A percentile compares a stretch with the other conserved stretches of the same genome.
phyloP scores from a whole-genome alignment of 1,284 basidiomycete genomes.

The Rhodotorula mucilaginosa region DNA sequence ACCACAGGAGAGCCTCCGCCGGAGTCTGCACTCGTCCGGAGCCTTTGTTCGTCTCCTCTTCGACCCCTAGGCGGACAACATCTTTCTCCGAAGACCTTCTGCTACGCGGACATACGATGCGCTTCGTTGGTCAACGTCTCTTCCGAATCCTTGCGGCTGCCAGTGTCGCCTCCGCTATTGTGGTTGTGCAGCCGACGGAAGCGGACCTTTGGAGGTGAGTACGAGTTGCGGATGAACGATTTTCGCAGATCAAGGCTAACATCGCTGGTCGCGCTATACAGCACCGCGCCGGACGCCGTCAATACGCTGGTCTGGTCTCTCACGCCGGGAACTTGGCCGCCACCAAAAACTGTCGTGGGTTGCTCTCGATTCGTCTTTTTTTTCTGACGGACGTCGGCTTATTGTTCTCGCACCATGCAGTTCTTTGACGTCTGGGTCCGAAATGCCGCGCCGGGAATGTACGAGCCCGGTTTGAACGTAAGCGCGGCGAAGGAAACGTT shows the following conservation, averaged over 20 bases:
- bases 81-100: no score
- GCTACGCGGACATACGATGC: no score
- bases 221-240: no score
- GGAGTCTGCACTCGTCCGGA: no score
- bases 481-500: not conserved
- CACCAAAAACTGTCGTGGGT: conserved; percentile 13
- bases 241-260: no score
- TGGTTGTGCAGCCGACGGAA: conserved; percentile 3
- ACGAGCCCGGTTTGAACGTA: conserved; percentile 21
- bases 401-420: not conserved
- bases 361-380: no score
- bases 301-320: conserved; percentile 19
- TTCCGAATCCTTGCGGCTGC: no score
- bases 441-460: conserved; percentile 53
- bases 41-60: no score
- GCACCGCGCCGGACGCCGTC: not conserved
- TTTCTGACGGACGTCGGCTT: not conserved
- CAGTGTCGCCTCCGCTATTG: not conserved
- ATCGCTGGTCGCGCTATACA: not conserved
- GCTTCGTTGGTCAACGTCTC: no score
- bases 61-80: no score
- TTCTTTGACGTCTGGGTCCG: conserved; percentile 32
- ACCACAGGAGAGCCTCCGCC: no score
- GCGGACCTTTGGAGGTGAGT: conserved; percentile 24
- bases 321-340: conserved; percentile 22